phyloP scores from a whole-genome alignment of 495 filamentous ascomycete species.

The Oleoguttula mirabilis region DNA sequence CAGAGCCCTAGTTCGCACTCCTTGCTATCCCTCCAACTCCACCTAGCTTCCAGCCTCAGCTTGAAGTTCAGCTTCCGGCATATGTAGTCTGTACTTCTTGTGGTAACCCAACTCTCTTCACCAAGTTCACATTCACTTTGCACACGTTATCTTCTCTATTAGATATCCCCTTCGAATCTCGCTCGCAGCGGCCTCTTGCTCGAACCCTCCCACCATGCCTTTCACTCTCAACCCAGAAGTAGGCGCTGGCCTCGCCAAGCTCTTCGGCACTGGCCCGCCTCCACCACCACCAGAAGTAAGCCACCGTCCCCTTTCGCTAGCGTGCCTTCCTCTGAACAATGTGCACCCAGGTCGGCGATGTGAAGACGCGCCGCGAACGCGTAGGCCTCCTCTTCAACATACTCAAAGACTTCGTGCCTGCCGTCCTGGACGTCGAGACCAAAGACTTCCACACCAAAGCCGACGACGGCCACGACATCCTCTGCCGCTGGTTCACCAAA shows the following conservation, averaged over 20 bases:
- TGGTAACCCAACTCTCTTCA: neutral
- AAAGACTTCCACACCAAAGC: slow-evolving; percentile 9
- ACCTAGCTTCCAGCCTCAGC: neutral
- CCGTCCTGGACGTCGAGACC: slow-evolving; percentile 5
- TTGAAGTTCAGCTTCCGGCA: neutral
- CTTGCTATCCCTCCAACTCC: no score
- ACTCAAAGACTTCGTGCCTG: neutral
- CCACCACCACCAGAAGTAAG: neutral
- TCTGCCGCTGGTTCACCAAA: slow-evolving; percentile 17
- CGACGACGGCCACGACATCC: slow-evolving; percentile 10
- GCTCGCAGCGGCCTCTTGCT: neutral
- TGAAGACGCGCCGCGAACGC: slow-evolving; percentile 5
- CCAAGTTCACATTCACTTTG: neutral
- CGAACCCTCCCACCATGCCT: slow-evolving; percentile 6
- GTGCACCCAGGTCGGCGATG: slow-evolving; percentile 7
- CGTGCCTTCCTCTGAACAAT: neutral
- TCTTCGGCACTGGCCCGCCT: slow-evolving; percentile 3
- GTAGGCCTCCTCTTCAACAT: slow-evolving; percentile 9
- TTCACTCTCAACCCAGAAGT: slow-evolving; percentile 15
- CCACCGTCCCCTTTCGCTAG: neutral
- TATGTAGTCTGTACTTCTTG: neutral
- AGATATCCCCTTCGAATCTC: neutral
- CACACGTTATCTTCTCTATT: neutral
- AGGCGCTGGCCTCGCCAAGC: slow-evolving; percentile 3
- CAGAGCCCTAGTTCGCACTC: no score